A percentile compares a stretch with the other conserved stretches of the same genome.
These are phyloP conservation scores for Collybia nuda DNA, from an alignment of 768 basidiomycete genomes.

Conservation along the genomic window DNA sequence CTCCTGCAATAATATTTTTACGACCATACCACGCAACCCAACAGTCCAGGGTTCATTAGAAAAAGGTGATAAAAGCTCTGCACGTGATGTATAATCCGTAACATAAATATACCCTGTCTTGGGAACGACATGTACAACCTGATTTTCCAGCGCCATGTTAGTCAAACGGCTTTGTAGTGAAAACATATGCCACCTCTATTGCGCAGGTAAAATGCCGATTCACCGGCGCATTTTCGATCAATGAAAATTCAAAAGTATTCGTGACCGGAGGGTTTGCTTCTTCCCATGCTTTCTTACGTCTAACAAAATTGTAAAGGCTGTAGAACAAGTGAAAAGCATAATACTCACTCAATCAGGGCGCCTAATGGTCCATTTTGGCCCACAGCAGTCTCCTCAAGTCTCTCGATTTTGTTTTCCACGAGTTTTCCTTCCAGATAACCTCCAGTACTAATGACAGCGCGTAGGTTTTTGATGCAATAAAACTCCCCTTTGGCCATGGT, in stretches of 20 bases:
- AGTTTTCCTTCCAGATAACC: constrained; percentile 57
- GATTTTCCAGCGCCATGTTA: neutral
- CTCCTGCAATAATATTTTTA: constrained; percentile 53
- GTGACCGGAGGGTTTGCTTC: constrained; percentile 22
- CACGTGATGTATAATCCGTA: constrained; percentile 64
- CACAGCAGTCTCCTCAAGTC: constrained; percentile 39
- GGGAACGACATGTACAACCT: constrained; percentile 47
- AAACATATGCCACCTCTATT: constrained; percentile 46
- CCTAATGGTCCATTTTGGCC: constrained; percentile 36
- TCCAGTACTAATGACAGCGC: constrained; percentile 35
- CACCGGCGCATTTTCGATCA: constrained; percentile 47
- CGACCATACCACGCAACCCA: constrained; percentile 48
- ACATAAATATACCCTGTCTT: constrained; percentile 47
- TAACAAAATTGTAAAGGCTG: constrained; percentile 18
- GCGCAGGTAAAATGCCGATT: constrained; percentile 51
- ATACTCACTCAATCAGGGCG: constrained; percentile 54
- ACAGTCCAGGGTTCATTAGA: constrained; percentile 35
- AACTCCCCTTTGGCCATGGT: constrained; percentile 48
- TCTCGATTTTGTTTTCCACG: constrained; percentile 40
- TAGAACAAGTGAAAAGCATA: constrained; percentile 9
- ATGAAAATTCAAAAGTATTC: constrained; percentile 37
- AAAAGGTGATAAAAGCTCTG: constrained; percentile 33
- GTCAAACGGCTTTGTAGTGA: neutral
- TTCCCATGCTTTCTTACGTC: constrained; percentile 51
- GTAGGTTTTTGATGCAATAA: constrained; percentile 53